Evolutionary conservation across 768 basidiomycete species (phyloP).

Genomic region (Russula sp.): DNA sequence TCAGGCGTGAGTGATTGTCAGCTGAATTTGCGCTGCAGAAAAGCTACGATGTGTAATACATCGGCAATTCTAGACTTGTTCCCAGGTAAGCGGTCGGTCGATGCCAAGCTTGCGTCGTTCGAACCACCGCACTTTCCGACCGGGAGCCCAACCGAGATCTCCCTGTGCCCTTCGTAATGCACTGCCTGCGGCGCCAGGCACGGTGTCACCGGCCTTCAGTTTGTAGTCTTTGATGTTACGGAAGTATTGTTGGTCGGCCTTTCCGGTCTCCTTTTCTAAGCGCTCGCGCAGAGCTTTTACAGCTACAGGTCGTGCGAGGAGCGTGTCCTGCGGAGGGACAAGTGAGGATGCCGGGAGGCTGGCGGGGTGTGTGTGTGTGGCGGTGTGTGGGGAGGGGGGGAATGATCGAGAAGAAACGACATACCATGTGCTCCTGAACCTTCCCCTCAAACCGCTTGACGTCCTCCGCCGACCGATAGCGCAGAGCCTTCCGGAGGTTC

Average conservation of each 20-base stretch:
- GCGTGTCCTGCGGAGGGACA: constrained; percentile 12
- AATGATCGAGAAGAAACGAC: constrained; percentile 28
- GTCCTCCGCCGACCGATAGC: constrained; percentile 47
- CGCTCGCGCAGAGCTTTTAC: constrained; percentile 19
- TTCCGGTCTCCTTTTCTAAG: constrained; percentile 4
- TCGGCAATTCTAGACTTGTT: constrained; percentile 12
- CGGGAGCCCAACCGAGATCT: constrained; percentile 21
- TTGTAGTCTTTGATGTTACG: constrained; percentile 24
- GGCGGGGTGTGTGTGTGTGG: not conserved
- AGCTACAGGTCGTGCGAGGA: constrained; percentile 23
- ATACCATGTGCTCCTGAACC: constrained; percentile 60
- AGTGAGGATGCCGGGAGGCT: too few species aligned
- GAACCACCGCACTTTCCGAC: constrained; percentile 22
- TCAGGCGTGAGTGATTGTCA: not conserved
- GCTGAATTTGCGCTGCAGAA: not conserved
- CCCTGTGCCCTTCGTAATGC: constrained; percentile 20
- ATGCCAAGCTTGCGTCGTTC: constrained; percentile 24
- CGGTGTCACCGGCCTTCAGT: constrained; percentile 24
- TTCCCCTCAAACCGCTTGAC: constrained; percentile 46
- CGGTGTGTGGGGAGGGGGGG: too few species aligned
- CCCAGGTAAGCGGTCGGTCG: constrained; percentile 22
- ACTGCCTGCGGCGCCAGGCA: constrained; percentile 21
- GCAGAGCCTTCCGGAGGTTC: constrained; percentile 71
- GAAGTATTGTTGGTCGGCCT: constrained; percentile 22
- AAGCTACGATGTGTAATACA: not conserved